Percentiles rank a stretch among this genome's conserved stretches.
Evolutionary conservation across 148 eudicot species (phyloP).

Genomic region (Cornus controversa): DNA sequence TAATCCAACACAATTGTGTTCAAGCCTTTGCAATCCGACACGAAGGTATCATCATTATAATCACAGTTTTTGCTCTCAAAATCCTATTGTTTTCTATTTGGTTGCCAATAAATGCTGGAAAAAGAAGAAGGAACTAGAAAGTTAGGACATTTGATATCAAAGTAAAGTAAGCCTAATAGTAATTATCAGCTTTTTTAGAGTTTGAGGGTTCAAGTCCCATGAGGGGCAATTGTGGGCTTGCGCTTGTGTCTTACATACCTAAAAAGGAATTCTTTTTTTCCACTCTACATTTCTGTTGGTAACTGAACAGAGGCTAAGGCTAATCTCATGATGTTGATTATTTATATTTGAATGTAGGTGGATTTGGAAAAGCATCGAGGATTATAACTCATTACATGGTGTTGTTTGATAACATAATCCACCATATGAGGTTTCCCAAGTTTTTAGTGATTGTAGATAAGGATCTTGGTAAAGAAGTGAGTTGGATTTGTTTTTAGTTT

Average conservation of each 20-base stretch:
- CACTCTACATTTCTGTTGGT: neutral
- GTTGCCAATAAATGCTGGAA: too few species aligned
- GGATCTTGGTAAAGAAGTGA: slow-evolving; percentile 68
- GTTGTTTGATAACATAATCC: slow-evolving; percentile 68
- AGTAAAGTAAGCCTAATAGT: neutral
- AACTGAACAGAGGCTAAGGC: neutral
- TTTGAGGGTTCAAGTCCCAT: too few species aligned
- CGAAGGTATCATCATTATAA: slow-evolving; percentile 42
- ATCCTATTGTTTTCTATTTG: too few species aligned
- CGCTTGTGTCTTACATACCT: too few species aligned
- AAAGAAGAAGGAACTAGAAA: too few species aligned
- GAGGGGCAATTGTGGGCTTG: too few species aligned
- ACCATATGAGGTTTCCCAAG: slow-evolving; percentile 83
- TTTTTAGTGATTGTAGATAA: slow-evolving; percentile 54
- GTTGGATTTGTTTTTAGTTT: slow-evolving; percentile 19
- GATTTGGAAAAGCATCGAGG: slow-evolving; percentile 42
- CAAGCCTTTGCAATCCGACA: slow-evolving; percentile 71
- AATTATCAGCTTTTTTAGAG: too few species aligned
- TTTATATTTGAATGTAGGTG: slow-evolving; percentile 42
- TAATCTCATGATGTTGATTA: neutral
- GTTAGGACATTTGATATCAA: too few species aligned
- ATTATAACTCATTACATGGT: slow-evolving; percentile 75
- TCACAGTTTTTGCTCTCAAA: too few species aligned
- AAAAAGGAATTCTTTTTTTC: too few species aligned
- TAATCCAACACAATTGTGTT: slow-evolving; percentile 89